Conservation (phyloP, 257 asterid species). For the Nicotiana benthamiana region DNA sequence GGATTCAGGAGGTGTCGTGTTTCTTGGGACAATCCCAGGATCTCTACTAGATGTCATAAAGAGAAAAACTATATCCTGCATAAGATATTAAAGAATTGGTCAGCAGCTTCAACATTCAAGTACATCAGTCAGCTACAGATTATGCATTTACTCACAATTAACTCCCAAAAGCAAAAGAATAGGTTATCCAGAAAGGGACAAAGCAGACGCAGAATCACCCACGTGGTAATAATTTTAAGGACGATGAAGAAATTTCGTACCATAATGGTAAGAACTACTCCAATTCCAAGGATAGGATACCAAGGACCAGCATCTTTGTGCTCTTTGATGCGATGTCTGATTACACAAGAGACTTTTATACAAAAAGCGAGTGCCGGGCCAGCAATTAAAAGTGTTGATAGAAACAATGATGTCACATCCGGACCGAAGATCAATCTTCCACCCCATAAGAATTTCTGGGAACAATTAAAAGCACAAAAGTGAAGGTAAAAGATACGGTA, state of each 20-base stretch:
- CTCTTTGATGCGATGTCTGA: conserved; percentile 24
- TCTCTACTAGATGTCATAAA: conserved; percentile 70
- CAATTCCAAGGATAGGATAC: conserved; percentile 54
- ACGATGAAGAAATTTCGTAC: conserved; percentile 29
- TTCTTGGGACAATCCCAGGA: conserved; percentile 81
- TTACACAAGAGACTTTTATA: conserved; percentile 30
- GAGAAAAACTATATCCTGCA: conserved; percentile 69
- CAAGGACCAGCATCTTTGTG: conserved; percentile 40
- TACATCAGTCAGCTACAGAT: neutral
- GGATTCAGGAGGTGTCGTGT: conserved; percentile 51
- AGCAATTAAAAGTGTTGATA: conserved; percentile 45
- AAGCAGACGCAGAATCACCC: neutral
- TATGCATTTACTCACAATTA: neutral
- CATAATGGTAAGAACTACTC: conserved; percentile 50
- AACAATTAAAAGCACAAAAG: conserved; percentile 17
- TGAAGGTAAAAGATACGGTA: neutral
- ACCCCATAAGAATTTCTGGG: conserved; percentile 74
- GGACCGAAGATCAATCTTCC: conserved; percentile 95
- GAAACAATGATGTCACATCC: conserved; percentile 60
- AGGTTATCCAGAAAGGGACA: neutral
- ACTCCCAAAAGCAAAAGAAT: neutral
- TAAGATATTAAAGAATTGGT: neutral
- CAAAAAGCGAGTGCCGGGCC: conserved; percentile 70
- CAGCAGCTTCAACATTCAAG: neutral
- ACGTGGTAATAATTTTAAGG: neutral